Conservation (phyloP, 2,329 filamentous ascomycete species). For the Diaporthe destruens region DNA sequence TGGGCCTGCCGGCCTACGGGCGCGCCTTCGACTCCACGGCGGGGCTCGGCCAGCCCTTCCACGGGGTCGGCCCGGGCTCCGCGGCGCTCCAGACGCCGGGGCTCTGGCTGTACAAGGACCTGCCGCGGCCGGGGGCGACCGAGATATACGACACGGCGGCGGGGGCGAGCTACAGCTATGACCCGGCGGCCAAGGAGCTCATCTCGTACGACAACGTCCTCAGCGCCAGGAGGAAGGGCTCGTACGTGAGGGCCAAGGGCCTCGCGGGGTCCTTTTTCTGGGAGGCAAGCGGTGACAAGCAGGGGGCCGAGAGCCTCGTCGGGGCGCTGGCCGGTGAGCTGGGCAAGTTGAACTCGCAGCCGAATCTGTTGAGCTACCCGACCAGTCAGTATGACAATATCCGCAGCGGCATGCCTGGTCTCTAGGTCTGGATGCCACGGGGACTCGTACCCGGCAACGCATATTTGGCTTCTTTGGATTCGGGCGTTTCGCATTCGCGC, state of each 20-base stretch:
- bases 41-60: conserved; percentile 74
- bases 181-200: conserved; percentile 69
- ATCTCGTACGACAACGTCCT: conserved; percentile 76
- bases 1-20: conserved; percentile 85
- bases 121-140: conserved; percentile 71
- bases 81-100: conserved; percentile 62
- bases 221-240: conserved; percentile 71
- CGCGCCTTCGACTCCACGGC: conserved; percentile 78
- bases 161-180: conserved; percentile 79
- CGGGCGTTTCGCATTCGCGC: conserved; percentile 10
- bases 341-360: conserved; percentile 60
- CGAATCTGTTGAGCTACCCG: conserved; percentile 69
- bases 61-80: conserved; percentile 71
- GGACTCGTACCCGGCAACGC: background rate
- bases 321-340: conserved; percentile 61
- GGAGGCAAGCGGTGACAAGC: conserved; percentile 79
- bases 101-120: conserved; percentile 79
- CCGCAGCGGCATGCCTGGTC: conserved; percentile 48
- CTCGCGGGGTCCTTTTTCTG: conserved; percentile 88
- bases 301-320: conserved; percentile 68
- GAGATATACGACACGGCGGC: conserved; percentile 69
- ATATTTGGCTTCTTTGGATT: background rate
- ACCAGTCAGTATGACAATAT: conserved; percentile 71
- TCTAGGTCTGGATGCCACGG: conserved; percentile 27
- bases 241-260: conserved; percentile 69